Conservation (phyloP, 306 rosid species). For the Boehmeria nivea region DNA sequence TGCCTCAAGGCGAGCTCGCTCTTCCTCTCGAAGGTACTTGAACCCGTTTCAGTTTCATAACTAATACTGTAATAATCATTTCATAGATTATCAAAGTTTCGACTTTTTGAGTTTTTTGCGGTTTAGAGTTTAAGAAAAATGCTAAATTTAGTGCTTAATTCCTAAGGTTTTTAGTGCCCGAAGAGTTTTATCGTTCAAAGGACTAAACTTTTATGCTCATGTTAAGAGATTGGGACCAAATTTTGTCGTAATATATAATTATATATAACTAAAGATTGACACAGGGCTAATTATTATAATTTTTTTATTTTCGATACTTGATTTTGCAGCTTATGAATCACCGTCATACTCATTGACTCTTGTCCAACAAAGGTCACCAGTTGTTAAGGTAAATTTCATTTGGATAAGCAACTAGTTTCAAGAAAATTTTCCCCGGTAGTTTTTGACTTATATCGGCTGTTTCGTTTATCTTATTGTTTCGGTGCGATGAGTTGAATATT, state of each 20-base stretch:
- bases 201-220: too few relatives aligned
- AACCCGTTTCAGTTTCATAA: slow-evolving; percentile 8
- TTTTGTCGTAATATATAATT: too few relatives aligned
- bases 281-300: neutral
- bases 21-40: slow-evolving; percentile 86
- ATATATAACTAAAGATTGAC: too few relatives aligned
- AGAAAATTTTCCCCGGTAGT: neutral
- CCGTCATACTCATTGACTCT: slow-evolving; percentile 47
- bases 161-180: neutral
- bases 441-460: neutral
- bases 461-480: too few relatives aligned
- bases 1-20: slow-evolving; percentile 74
- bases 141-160: too few relatives aligned
- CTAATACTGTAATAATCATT: too few relatives aligned
- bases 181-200: too few relatives aligned
- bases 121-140: neutral
- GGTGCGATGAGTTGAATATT: too few relatives aligned
- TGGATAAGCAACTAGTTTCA: neutral
- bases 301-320: too few relatives aligned
- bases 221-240: too few relatives aligned
- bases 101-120: neutral
- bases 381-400: slow-evolving; percentile 37
- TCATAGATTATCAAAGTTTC: too few relatives aligned
- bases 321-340: slow-evolving; percentile 78
- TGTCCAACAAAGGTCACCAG: slow-evolving; percentile 90